phyloP scores from a whole-genome alignment of 2,329 filamentous ascomycete species.

The Fusarium udum region DNA sequence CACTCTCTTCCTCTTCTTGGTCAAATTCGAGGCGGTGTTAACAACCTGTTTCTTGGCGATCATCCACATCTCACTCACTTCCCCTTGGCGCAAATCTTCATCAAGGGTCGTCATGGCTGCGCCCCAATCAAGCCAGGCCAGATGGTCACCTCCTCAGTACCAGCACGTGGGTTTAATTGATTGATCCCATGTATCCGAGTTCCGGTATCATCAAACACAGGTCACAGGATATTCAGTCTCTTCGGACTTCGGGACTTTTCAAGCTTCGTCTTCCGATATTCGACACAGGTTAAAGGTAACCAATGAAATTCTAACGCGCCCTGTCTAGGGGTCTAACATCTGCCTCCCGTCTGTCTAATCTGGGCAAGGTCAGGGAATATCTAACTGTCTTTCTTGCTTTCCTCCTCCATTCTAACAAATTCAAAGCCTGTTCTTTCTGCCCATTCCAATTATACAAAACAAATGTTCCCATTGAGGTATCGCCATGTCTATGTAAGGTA shows the following conservation, averaged over 20 bases:
- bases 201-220: neutral
- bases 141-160: slow-evolving; percentile 19
- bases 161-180: slow-evolving; percentile 17
- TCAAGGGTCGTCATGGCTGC: slow-evolving; percentile 20
- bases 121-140: slow-evolving; percentile 17
- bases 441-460: slow-evolving; percentile 29
- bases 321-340: slow-evolving; percentile 24
- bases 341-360: slow-evolving; percentile 20
- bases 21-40: slow-evolving; percentile 14
- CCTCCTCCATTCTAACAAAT: slow-evolving; percentile 10
- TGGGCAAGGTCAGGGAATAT: slow-evolving; percentile 25
- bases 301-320: slow-evolving; percentile 24
- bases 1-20: slow-evolving; percentile 5
- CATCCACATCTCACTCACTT: slow-evolving; percentile 1
- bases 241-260: slow-evolving; percentile 5
- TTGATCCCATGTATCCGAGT: neutral
- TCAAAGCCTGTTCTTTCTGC: slow-evolving; percentile 2
- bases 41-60: slow-evolving; percentile 21
- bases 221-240: neutral
- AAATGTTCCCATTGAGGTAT: slow-evolving; percentile 32
- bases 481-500: slow-evolving; percentile 17
- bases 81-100: slow-evolving; percentile 29
- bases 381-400: slow-evolving; percentile 4
- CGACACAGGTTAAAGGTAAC: neutral
- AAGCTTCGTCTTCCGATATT: neutral